phyloP scores from a whole-genome alignment of 805 yeast genomes.

The Candida anglica region DNA sequence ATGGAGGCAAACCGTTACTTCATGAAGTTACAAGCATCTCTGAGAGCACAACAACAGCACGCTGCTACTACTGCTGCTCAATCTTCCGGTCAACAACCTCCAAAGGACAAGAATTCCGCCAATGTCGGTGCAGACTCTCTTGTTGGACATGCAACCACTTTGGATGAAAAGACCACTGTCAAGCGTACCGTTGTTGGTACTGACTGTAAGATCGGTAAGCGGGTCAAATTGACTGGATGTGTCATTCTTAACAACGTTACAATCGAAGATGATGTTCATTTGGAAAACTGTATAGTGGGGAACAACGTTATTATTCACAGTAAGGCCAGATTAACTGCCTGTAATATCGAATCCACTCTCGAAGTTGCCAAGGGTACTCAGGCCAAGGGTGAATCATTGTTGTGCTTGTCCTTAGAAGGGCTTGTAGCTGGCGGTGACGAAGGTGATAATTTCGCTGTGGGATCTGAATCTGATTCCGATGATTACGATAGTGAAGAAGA shows the following conservation, averaged over 20 bases:
- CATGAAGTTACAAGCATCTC: constrained; percentile 65
- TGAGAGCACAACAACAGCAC: no score
- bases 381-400: constrained; percentile 57
- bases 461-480: constrained; percentile 24
- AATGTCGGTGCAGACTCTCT: constrained; percentile 83
- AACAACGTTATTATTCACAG: constrained; percentile 55
- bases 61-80: not conserved
- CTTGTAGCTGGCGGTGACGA: constrained; percentile 20
- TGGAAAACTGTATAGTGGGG: constrained; percentile 90
- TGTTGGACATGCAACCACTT: constrained; percentile 60
- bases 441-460: constrained; percentile 27
- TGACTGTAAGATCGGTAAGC: constrained; percentile 73
- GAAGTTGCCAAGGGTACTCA: constrained; percentile 54
- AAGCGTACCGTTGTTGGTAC: constrained; percentile 81
- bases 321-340: constrained; percentile 67
- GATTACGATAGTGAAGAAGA: constrained; percentile 31
- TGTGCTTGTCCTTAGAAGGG: constrained; percentile 40
- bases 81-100: not conserved
- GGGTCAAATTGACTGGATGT: constrained; percentile 86
- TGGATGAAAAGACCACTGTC: constrained; percentile 83
- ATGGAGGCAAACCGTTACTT: constrained; percentile 85
- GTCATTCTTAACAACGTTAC: constrained; percentile 67
- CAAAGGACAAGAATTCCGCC: constrained; percentile 17
- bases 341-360: constrained; percentile 82
- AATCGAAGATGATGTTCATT: constrained; percentile 71